phyloP scores from a whole-genome alignment of 768 basidiomycete genomes.

The Agaricus blazei region DNA sequence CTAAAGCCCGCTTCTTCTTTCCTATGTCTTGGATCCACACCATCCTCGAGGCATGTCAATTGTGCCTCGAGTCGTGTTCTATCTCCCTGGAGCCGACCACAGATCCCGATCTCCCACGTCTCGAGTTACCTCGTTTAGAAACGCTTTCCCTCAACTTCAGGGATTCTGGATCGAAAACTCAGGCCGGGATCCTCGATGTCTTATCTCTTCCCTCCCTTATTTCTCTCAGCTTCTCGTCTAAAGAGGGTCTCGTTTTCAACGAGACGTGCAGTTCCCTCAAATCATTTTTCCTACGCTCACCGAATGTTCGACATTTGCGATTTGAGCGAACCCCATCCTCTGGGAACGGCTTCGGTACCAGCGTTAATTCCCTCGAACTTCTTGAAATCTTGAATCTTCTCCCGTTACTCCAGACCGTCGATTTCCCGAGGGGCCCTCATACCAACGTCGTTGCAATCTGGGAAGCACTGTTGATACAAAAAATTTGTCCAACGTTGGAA shows the following conservation, averaged over 20 bases:
- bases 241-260: conserved; percentile 5
- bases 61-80: conserved; percentile 4
- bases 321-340: conserved; percentile 3
- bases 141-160: conserved; percentile 5
- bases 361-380: conserved; percentile 8
- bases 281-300: conserved; percentile 5
- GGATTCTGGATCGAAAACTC: conserved; percentile 6
- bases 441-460: background rate
- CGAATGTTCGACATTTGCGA: background rate
- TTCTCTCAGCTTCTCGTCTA: conserved; percentile 1
- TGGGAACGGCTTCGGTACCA: conserved; percentile 8
- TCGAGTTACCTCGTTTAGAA: background rate
- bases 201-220: conserved; percentile 2
- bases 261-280: conserved; percentile 2
- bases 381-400: conserved; percentile 6
- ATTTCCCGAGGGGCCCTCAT: conserved; percentile 8
- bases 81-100: conserved; percentile 8
- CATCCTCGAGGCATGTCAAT: conserved; percentile 3
- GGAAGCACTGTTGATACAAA: background rate
- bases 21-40: conserved; percentile 9
- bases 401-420: background rate
- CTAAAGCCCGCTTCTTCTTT: conserved; percentile 7
- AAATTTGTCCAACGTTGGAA: conserved; percentile 1
- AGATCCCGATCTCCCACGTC: background rate
- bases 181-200: background rate